phyloP scores from a whole-genome alignment of 2,329 filamentous ascomycete species.

The Aspergillus ochraceus region DNA sequence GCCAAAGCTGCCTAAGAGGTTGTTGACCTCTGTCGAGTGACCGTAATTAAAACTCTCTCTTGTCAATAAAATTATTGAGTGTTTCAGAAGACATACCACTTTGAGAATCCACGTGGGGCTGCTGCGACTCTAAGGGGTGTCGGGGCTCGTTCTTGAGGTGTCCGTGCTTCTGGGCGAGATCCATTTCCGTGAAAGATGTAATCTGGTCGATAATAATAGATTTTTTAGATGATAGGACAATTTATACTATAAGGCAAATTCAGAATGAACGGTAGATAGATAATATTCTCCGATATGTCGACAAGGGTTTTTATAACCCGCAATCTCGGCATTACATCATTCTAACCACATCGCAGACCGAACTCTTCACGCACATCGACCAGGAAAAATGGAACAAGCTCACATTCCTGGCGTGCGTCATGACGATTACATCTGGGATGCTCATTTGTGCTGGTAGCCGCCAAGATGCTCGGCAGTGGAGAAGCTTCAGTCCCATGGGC shows the following conservation, averaged over 20 bases:
- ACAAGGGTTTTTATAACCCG: not conserved
- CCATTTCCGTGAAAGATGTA: slow-evolving; percentile 4
- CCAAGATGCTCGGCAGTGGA: not conserved
- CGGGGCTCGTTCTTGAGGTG: slow-evolving; percentile 12
- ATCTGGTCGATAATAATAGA: too few relatives aligned
- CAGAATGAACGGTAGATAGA: too few relatives aligned
- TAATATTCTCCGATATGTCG: too few relatives aligned
- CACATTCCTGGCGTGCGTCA: not conserved
- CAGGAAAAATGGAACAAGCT: not conserved
- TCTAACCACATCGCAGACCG: not conserved
- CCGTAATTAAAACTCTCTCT: not conserved
- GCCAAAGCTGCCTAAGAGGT: slow-evolving; percentile 48
- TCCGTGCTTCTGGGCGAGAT: slow-evolving; percentile 15
- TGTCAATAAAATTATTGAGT: not conserved
- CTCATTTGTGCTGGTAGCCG: not conserved
- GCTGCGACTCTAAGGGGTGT: slow-evolving; percentile 1
- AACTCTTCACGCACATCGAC: not conserved
- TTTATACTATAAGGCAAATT: too few relatives aligned
- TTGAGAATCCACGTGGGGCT: slow-evolving; percentile 2
- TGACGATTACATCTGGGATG: not conserved
- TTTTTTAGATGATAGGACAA: too few relatives aligned
- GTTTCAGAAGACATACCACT: slow-evolving; percentile 5
- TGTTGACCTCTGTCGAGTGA: slow-evolving; percentile 55
- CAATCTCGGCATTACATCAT: not conserved
- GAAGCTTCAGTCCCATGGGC: not conserved